A percentile compares a stretch with the other conserved stretches of the same genome.
These are phyloP conservation scores for Amanita inopinata DNA, from an alignment of 768 basidiomycete species.

Conservation along the genomic window DNA sequence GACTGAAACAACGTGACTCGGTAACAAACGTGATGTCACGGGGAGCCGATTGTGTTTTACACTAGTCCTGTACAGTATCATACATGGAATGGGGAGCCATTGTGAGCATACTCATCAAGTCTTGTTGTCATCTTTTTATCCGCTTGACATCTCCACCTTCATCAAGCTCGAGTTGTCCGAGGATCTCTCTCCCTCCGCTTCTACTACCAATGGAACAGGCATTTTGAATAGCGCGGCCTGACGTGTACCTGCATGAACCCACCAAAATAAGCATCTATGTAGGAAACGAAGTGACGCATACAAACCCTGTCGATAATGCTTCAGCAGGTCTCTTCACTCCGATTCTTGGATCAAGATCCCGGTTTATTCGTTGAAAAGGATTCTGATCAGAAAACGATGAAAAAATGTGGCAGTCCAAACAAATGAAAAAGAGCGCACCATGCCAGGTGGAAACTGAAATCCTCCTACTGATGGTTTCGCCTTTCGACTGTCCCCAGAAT, in stretches of 20 bases:
- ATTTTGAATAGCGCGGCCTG: conserved; percentile 20
- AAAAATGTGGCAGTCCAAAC: not conserved
- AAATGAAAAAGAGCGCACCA: conserved; percentile 24
- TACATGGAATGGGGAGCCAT: no score
- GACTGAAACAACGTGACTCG: no score
- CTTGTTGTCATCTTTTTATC: conserved; percentile 22
- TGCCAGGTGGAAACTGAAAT: conserved; percentile 38
- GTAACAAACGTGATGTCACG: no score
- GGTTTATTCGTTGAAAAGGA: conserved; percentile 9
- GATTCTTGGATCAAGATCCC: conserved; percentile 8
- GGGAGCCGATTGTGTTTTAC: no score
- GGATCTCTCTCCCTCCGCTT: conserved; percentile 21
- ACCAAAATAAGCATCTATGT: no score
- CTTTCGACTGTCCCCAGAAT: conserved; percentile 6
- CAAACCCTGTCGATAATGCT: conserved; percentile 14
- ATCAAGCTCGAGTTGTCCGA: conserved; percentile 27
- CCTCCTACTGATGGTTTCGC: conserved; percentile 37
- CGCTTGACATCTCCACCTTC: conserved; percentile 38
- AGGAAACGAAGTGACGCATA: not conserved
- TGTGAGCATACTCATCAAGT: no score
- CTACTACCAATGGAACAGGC: conserved; percentile 11
- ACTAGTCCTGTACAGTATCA: no score
- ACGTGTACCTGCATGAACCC: conserved; percentile 16
- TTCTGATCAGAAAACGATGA: conserved; percentile 10
- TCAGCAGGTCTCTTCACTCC: conserved; percentile 28